A percentile compares a stretch with the other conserved stretches of the same genome.
These are phyloP conservation scores for Lignosus rhinocerotis DNA, from an alignment of 1,284 basidiomycete genomes.

Conservation along the genomic window DNA sequence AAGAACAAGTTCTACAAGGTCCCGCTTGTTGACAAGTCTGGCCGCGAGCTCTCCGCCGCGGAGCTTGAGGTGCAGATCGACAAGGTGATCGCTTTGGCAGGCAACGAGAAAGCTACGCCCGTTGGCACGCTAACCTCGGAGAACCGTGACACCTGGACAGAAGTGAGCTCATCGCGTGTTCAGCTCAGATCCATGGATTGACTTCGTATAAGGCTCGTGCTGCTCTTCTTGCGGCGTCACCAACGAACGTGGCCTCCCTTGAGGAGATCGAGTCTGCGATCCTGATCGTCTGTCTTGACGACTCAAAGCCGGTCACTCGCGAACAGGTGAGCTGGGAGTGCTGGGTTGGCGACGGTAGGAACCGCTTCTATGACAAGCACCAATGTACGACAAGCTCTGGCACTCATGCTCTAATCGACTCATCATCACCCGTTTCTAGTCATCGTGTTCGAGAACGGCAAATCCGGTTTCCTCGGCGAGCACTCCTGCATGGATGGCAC, in stretches of 20 bases:
- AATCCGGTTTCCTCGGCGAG: constrained; percentile 89
- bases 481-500: constrained; percentile 98
- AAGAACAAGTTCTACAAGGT: constrained; percentile 93
- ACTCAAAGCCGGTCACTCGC: constrained; percentile 73
- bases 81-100: constrained; percentile 72
- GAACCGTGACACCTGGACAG: constrained; percentile 90
- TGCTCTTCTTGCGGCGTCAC: constrained; percentile 65
- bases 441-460: constrained; percentile 91
- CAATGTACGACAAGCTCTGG: constrained; percentile 58
- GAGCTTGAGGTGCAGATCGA: constrained; percentile 87
- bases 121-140: constrained; percentile 88
- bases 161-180: constrained; percentile 44
- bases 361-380: constrained; percentile 98
- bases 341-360: constrained; percentile 92
- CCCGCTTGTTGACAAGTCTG: constrained; percentile 61
- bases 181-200: background rate
- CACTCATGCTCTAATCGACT: background rate
- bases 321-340: constrained; percentile 83
- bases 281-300: constrained; percentile 87
- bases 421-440: constrained; percentile 46
- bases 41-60: constrained; percentile 68
- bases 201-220: constrained; percentile 51
- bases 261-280: constrained; percentile 89
- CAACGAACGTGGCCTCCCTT: constrained; percentile 66
- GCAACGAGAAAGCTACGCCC: constrained; percentile 55